These are phyloP conservation scores for Pyrenophora tritici-repentis DNA, from an alignment of 2,329 filamentous ascomycete genomes.

Conservation along the genomic window DNA sequence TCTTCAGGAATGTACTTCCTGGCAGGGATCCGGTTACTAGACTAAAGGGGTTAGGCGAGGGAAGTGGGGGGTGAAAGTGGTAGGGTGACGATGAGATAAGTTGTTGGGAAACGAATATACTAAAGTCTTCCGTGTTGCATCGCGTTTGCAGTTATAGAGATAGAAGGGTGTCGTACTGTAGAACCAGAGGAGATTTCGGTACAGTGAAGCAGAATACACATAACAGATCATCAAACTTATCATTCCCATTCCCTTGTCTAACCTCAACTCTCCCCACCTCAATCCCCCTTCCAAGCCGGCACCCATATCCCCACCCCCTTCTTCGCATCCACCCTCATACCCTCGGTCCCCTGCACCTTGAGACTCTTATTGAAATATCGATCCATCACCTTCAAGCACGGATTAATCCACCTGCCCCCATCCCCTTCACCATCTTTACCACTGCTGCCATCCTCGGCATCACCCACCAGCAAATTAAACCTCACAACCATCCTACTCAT, in stretches of 20 bases:
- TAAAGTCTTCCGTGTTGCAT: no score
- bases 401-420: constrained; percentile 69
- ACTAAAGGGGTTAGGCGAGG: constrained; percentile 1
- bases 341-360: constrained; percentile 77
- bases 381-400: constrained; percentile 78
- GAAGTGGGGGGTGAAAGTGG: background rate
- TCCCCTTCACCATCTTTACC: no score
- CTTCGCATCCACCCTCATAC: constrained; percentile 60
- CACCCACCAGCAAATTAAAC: constrained; percentile 74
- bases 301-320: constrained; percentile 54
- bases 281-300: background rate
- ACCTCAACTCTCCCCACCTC: background rate
- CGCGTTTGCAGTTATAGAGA: no score
- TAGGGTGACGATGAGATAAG: background rate
- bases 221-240: background rate
- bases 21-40: constrained; percentile 27
- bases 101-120: background rate
- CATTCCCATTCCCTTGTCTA: background rate
- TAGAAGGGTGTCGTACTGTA: no score
- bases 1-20: constrained; percentile 25
- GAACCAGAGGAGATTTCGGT: no score
- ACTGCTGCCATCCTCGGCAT: constrained; percentile 13
- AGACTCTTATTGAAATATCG: constrained; percentile 92
- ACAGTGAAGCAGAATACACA: no score
- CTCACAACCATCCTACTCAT: constrained; percentile 74